Evolutionary conservation across 75 land plant species (phyloP).

Genomic region (Picea sitchensis): DNA sequence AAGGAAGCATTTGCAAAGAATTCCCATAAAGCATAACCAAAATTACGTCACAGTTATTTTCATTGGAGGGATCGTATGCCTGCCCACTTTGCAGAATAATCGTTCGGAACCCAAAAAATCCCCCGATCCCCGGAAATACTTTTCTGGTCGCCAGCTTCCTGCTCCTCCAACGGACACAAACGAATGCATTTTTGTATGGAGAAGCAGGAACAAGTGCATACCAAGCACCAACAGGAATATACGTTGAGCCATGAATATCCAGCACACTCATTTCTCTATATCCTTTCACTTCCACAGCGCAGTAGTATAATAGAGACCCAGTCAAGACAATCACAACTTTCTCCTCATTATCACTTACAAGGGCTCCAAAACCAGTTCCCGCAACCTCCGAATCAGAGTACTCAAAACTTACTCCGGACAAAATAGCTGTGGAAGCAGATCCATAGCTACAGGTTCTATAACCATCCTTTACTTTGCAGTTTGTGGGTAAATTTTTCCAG

Average conservation of each 20-base stretch:
- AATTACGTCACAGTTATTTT: slow-evolving; percentile 17
- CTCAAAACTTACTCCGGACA: slow-evolving; percentile 1
- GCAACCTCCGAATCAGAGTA: background rate
- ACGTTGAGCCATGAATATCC: background rate
- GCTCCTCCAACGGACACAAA: background rate
- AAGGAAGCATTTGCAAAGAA: slow-evolving; percentile 17
- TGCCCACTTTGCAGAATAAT: slow-evolving; percentile 19
- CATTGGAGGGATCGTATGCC: slow-evolving; percentile 22
- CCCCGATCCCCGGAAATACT: background rate
- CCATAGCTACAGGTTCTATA: background rate
- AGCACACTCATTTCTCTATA: slow-evolving; percentile 10
- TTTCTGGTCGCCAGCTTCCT: background rate
- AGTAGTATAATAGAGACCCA: slow-evolving; percentile 2
- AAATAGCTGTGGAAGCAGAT: background rate
- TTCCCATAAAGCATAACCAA: slow-evolving; percentile 18
- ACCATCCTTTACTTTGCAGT: slow-evolving; percentile 3
- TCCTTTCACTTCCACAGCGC: slow-evolving; percentile 2
- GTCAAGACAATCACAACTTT: slow-evolving; percentile 3
- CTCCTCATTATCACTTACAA: slow-evolving; percentile 9
- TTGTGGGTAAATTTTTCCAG: slow-evolving; percentile 11
- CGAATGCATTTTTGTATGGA: background rate
- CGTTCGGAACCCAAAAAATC: slow-evolving; percentile 2
- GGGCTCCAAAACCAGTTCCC: background rate
- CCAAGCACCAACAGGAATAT: slow-evolving; percentile 10
- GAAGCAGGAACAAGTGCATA: slow-evolving; percentile 4